Evolutionary conservation across 306 rosid genomes (phyloP).

Genomic region (Senna tora): DNA sequence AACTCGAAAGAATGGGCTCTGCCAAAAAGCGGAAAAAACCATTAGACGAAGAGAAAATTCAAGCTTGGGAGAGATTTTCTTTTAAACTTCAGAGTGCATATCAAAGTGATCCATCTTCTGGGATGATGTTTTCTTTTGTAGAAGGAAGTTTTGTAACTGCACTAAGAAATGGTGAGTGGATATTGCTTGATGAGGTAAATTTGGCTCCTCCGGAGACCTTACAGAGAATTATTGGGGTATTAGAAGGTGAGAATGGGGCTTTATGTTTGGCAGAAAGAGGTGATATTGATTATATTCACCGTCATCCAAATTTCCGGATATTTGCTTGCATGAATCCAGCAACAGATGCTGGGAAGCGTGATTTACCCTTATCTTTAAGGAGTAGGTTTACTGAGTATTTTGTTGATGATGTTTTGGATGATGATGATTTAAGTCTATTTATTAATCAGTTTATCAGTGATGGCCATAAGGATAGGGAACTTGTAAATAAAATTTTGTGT

Average conservation of each 20-base stretch:
- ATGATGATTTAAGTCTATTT: conserved; percentile 74
- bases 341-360: conserved; percentile 97
- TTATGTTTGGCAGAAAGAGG: conserved; percentile 96
- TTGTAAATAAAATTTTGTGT: conserved; percentile 56
- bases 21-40: conserved; percentile 72
- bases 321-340: conserved; percentile 99
- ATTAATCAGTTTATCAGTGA: conserved; percentile 54
- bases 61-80: conserved; percentile 71
- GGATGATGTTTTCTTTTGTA: conserved; percentile 89
- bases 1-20: conserved; percentile 43
- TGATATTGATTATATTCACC: conserved; percentile 67
- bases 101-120: conserved; percentile 58
- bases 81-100: conserved; percentile 55
- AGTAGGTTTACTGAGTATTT: conserved; percentile 92
- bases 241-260: conserved; percentile 85
- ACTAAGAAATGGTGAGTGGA: conserved; percentile 87
- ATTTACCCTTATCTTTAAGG: conserved; percentile 78
- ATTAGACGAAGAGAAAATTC: conserved; percentile 52
- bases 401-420: conserved; percentile 84
- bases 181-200: conserved; percentile 97
- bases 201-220: conserved; percentile 96
- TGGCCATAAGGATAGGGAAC: conserved; percentile 39
- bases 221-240: conserved; percentile 88
- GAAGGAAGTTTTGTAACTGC: conserved; percentile 96
- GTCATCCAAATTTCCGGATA: conserved; percentile 86